These are phyloP conservation scores for Ballota nigra DNA, from an alignment of 257 asterid genomes.

Conservation along the genomic window DNA sequence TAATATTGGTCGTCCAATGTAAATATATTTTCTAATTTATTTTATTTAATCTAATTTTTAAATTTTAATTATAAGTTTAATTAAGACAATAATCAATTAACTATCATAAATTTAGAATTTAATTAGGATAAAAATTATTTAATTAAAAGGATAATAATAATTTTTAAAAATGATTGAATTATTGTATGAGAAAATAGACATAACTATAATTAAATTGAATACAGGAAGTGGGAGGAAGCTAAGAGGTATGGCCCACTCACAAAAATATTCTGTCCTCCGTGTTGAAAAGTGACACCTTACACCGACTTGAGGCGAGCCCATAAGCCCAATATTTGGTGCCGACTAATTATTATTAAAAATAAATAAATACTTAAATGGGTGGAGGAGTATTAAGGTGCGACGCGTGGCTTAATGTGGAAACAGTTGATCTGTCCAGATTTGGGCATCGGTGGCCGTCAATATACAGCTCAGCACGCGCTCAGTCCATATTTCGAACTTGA, in stretches of 20 bases:
- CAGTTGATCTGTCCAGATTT: background rate
- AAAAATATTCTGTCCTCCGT: background rate
- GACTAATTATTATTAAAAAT: background rate
- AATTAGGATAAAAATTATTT: too few species aligned
- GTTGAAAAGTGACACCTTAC: background rate
- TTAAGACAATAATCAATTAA: too few species aligned
- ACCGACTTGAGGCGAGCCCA: constrained; percentile 11
- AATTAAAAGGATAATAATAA: too few species aligned
- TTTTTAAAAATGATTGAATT: too few species aligned
- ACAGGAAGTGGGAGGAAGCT: background rate
- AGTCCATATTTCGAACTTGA: background rate
- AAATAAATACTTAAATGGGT: background rate
- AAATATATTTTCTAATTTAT: too few species aligned
- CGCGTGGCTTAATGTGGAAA: constrained; percentile 16
- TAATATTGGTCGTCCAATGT: too few species aligned
- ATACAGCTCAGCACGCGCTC: constrained; percentile 18
- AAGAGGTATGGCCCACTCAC: background rate
- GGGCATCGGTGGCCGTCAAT: constrained; percentile 3
- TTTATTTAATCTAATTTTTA: too few species aligned
- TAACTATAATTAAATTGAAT: too few species aligned
- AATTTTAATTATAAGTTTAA: too few species aligned
- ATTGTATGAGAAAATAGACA: too few species aligned
- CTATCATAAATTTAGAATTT: too few species aligned
- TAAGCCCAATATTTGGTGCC: background rate
- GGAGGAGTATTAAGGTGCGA: background rate